Evolutionary conservation across 768 basidiomycete species (phyloP).

Genomic region (Rossbeevera mucosa): DNA sequence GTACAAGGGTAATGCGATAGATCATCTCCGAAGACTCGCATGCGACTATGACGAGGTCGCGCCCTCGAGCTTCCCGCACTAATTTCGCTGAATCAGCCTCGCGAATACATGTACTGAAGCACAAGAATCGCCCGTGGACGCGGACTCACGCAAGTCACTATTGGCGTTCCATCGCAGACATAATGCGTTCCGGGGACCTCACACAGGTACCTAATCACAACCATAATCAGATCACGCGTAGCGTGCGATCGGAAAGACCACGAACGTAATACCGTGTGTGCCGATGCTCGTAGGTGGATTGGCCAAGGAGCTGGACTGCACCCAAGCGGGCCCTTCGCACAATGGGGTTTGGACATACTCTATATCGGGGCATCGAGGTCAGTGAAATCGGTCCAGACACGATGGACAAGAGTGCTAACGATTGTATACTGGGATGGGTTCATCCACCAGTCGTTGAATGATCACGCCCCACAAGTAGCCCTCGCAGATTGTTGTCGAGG

Average conservation of each 20-base stretch:
- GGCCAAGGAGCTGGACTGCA: conserved; percentile 14
- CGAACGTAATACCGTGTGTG: conserved; percentile 11
- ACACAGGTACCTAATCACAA: conserved; percentile 11
- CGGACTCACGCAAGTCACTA: conserved; percentile 16
- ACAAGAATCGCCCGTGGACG: too few relatives aligned
- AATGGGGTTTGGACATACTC: conserved; percentile 8
- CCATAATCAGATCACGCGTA: not conserved
- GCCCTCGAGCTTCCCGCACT: conserved; percentile 17
- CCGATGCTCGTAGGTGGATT: conserved; percentile 12
- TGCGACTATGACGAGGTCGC: not conserved
- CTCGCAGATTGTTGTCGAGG: conserved; percentile 2
- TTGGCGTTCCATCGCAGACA: conserved; percentile 4
- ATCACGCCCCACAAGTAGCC: conserved; percentile 18
- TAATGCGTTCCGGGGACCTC: conserved; percentile 10
- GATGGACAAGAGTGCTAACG: conserved; percentile 3
- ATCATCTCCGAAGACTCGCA: not conserved
- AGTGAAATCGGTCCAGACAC: not conserved
- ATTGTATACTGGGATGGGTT: conserved; percentile 12
- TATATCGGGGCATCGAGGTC: not conserved
- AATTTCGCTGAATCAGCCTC: too few relatives aligned
- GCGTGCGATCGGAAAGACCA: not conserved
- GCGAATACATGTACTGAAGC: too few relatives aligned
- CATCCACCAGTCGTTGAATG: conserved; percentile 2
- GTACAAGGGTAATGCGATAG: too few relatives aligned
- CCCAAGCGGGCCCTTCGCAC: conserved; percentile 18